Conservation (phyloP, 1,139 yeast species). For the Kodamaea fungicola region DNA sequence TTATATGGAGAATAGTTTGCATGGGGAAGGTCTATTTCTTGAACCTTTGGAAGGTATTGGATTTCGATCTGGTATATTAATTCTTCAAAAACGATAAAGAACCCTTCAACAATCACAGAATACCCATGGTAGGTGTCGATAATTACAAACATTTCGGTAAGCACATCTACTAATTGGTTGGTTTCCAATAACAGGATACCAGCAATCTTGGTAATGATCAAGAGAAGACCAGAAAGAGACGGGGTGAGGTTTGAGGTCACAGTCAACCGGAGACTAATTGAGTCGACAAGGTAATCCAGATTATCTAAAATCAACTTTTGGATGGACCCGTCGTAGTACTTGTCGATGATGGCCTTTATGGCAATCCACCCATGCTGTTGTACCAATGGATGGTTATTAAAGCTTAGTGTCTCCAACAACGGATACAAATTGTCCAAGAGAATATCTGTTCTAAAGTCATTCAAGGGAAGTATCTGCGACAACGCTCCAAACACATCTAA, state of each 20-base stretch:
- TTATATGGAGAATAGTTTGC: conserved; percentile 26
- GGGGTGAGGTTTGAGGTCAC: conserved; percentile 67
- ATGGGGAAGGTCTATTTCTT: conserved; percentile 12
- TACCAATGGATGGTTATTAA: conserved; percentile 23
- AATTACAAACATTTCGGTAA: conserved; percentile 69
- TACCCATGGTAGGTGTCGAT: conserved; percentile 87
- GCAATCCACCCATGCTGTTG: conserved; percentile 31
- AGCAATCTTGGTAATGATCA: conserved; percentile 64
- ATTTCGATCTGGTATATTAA: conserved; percentile 52
- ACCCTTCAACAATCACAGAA: conserved; percentile 63
- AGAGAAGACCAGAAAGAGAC: conserved; percentile 64
- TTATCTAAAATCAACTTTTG: conserved; percentile 57
- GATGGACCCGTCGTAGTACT: conserved; percentile 57
- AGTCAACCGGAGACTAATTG: conserved; percentile 64
- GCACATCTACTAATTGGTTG: conserved; percentile 66
- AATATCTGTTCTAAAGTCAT: conserved; percentile 30
- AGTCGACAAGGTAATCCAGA: conserved; percentile 76
- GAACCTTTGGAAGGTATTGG: conserved; percentile 25
- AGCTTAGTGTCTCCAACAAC: conserved; percentile 34
- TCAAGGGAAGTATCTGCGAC: conserved; percentile 19
- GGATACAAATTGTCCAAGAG: conserved; percentile 33
- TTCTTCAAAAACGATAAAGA: conserved; percentile 68
- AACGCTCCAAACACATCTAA: conserved; percentile 29
- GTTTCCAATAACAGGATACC: conserved; percentile 56
- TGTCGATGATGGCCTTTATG: conserved; percentile 39